Conservation (phyloP, 768 basidiomycete species). For the Boletus vermiculosoides region DNA sequence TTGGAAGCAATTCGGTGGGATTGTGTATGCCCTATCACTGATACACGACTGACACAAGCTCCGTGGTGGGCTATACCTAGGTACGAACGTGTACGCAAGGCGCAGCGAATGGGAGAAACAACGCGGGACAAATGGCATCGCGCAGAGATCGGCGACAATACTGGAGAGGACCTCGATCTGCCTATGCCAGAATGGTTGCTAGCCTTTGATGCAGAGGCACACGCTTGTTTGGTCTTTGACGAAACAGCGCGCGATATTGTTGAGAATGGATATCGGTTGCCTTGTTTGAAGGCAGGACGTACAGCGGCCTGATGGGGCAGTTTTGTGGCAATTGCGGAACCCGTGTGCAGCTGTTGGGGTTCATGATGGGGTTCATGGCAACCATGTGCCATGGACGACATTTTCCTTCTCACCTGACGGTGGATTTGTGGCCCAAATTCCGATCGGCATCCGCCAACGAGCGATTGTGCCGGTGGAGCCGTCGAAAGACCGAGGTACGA, state of each 20-base stretch:
- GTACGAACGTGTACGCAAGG: slow-evolving; percentile 25
- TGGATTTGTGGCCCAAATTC: slow-evolving; percentile 13
- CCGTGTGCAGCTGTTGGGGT: slow-evolving; percentile 1
- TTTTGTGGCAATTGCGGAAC: slow-evolving; percentile 13
- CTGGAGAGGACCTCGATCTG: slow-evolving; percentile 11
- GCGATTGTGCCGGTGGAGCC: slow-evolving; percentile 1
- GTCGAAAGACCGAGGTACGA: background rate
- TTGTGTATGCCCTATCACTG: background rate
- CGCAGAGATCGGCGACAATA: slow-evolving; percentile 15
- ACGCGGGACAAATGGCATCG: slow-evolving; percentile 27
- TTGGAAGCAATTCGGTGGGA: slow-evolving; percentile 16
- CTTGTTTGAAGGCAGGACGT: slow-evolving; percentile 10
- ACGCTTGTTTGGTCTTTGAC: slow-evolving; percentile 24
- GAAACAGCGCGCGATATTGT: slow-evolving; percentile 20
- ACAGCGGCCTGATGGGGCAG: slow-evolving; percentile 4
- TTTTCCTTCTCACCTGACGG: slow-evolving; percentile 13
- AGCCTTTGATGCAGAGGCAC: slow-evolving; percentile 27
- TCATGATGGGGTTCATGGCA: slow-evolving; percentile 9
- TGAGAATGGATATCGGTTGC: slow-evolving; percentile 25
- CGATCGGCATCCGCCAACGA: slow-evolving; percentile 27
- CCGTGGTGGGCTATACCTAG: slow-evolving; percentile 2
- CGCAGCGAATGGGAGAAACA: slow-evolving; percentile 26
- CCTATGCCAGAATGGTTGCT: slow-evolving; percentile 31
- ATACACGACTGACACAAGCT: background rate
- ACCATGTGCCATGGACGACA: slow-evolving; percentile 11